phyloP scores from a whole-genome alignment of 169 alveolate species.

The Theileria parva region DNA sequence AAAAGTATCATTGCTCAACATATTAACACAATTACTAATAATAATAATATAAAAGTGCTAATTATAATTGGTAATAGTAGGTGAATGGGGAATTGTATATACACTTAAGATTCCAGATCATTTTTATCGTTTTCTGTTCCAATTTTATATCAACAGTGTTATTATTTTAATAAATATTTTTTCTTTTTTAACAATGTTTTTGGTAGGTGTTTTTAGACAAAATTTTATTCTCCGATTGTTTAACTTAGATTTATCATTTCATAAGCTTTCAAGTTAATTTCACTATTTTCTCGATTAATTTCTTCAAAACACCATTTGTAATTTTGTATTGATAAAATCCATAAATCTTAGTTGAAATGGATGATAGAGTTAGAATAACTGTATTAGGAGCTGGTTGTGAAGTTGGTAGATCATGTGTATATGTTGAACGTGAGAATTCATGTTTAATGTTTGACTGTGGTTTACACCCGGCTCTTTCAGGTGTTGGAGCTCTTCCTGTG shows the following conservation, averaged over 20 bases:
- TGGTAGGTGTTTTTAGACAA: not conserved
- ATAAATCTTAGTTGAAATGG: not conserved
- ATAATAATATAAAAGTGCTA: not conserved
- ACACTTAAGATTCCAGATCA: not conserved
- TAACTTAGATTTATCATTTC: not conserved
- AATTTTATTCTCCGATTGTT: not conserved
- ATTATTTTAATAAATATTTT: too few relatives aligned
- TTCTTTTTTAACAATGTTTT: not conserved
- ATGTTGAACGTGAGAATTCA: conserved; percentile 86
- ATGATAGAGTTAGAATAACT: conserved; percentile 53
- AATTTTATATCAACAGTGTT: not conserved
- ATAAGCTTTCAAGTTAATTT: not conserved
- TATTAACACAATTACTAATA: not conserved
- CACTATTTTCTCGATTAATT: not conserved
- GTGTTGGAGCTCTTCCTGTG: conserved; percentile 95
- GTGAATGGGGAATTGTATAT: conserved; percentile 20
- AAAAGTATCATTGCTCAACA: conserved; percentile 36
- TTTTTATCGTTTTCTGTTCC: not conserved
- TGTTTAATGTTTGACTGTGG: conserved; percentile 99
- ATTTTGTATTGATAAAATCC: not conserved
- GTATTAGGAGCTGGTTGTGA: conserved; percentile 92
- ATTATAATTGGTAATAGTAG: not conserved
- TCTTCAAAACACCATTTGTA: not conserved
- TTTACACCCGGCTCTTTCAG: conserved; percentile 96
- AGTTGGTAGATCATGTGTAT: conserved; percentile 96